Conservation (phyloP, 2,329 filamentous ascomycete genomes). For the Diaporthe destruens region DNA sequence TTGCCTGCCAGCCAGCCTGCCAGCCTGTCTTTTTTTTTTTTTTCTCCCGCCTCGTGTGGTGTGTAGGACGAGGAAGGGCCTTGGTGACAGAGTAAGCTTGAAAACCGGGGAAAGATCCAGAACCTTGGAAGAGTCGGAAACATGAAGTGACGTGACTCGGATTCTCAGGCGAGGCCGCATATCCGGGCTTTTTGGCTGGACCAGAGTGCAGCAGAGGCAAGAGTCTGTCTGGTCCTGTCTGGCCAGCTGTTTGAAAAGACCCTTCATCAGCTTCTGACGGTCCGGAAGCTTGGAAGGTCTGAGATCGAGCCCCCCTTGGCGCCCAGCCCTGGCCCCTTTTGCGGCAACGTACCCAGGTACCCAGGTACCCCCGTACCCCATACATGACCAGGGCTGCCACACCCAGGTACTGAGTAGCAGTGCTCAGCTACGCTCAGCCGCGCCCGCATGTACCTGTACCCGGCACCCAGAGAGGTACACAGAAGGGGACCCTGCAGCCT, state of each 20-base stretch:
- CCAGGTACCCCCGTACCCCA: no score
- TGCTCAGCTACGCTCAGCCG: background rate
- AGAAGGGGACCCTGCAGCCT: no score
- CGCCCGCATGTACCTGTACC: background rate
- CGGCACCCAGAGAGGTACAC: no score
- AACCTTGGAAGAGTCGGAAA: constrained; percentile 4
- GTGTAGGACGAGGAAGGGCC: no score
- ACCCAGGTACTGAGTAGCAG: no score
- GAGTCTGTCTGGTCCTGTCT: background rate
- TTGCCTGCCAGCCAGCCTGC: background rate
- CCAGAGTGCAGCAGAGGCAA: background rate
- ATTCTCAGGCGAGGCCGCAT: background rate
- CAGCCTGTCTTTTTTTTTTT: no score
- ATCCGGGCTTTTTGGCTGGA: background rate
- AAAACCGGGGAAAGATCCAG: constrained; percentile 24
- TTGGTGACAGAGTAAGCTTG: constrained; percentile 26
- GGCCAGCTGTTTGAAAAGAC: background rate
- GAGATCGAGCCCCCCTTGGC: background rate
- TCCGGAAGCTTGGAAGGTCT: background rate
- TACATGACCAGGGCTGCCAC: background rate
- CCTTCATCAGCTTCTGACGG: background rate
- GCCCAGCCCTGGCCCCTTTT: background rate
- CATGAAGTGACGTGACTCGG: constrained; percentile 15
- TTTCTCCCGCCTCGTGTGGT: background rate
- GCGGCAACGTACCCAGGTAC: background rate